A percentile compares a stretch with the other conserved stretches of the same genome.
phyloP scores from a whole-genome alignment of 1,284 basidiomycete species.

The Pseudomicrostroma phylloplanum region DNA sequence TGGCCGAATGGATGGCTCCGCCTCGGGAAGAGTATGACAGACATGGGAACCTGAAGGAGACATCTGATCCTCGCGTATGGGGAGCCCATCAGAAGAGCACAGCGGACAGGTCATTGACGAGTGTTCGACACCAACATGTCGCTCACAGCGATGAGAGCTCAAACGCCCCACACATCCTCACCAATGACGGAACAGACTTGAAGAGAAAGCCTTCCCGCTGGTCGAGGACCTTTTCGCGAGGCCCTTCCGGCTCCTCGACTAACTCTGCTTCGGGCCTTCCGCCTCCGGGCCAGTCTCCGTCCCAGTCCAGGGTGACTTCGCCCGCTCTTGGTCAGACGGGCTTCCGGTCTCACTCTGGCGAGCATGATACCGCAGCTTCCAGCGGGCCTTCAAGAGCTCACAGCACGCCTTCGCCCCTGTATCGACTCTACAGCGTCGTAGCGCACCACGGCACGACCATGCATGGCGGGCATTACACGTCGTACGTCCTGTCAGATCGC shows the following conservation, averaged over 20 bases:
- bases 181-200: neutral
- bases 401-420: constrained; percentile 14
- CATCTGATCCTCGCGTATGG: constrained; percentile 36
- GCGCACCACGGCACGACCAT: constrained; percentile 59
- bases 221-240: too few species aligned
- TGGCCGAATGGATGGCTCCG: constrained; percentile 79
- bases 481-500: constrained; percentile 34
- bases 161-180: neutral
- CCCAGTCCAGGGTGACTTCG: too few species aligned
- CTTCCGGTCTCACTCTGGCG: too few species aligned
- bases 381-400: too few species aligned
- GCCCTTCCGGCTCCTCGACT: too few species aligned
- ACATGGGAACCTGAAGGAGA: constrained; percentile 53
- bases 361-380: too few species aligned
- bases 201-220: too few species aligned
- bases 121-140: constrained; percentile 8
- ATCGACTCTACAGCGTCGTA: constrained; percentile 62
- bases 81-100: neutral
- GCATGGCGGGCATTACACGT: constrained; percentile 39
- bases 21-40: constrained; percentile 61
- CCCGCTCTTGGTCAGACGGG: too few species aligned
- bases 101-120: constrained; percentile 4
- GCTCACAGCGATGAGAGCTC: neutral
- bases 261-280: too few species aligned
- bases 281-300: too few species aligned